Percentiles rank a stretch among this genome's conserved stretches.
Evolutionary conservation across 352 stramenopile species (phyloP).

Genomic region (Phytophthora melonis): DNA sequence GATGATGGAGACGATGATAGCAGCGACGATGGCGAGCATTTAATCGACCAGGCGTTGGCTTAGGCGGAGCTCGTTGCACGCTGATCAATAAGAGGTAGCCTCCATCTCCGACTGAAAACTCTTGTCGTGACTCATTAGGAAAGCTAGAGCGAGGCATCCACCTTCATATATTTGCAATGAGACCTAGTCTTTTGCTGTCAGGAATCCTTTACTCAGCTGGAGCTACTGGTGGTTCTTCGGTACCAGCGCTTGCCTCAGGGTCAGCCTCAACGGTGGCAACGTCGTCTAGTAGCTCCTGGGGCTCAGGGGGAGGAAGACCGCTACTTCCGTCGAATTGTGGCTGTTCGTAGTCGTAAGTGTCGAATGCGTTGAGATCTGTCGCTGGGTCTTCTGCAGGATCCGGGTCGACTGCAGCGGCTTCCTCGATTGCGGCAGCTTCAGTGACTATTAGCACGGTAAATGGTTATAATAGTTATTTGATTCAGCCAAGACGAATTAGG

Average conservation of each 20-base stretch:
- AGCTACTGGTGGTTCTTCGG: background rate
- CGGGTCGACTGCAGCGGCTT: background rate
- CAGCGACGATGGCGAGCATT: conserved; percentile 46
- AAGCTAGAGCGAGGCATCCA: conserved; percentile 15
- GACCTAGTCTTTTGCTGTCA: conserved; percentile 11
- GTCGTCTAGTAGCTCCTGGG: conserved; percentile 9
- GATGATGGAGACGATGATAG: conserved; percentile 44
- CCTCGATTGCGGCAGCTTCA: background rate
- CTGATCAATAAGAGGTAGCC: conserved; percentile 13
- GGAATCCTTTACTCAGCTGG: conserved; percentile 14
- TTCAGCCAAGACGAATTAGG: background rate
- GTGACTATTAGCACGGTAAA: background rate
- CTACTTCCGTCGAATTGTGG: conserved; percentile 24
- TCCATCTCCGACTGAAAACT: conserved; percentile 4
- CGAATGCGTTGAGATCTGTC: conserved; percentile 38
- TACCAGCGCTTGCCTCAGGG: background rate
- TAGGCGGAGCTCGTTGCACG: conserved; percentile 18
- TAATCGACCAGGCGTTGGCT: conserved; percentile 43
- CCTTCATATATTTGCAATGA: conserved; percentile 32
- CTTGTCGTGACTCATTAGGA: conserved; percentile 9
- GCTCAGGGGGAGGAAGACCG: conserved; percentile 29
- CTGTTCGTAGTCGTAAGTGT: conserved; percentile 34
- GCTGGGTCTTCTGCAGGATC: background rate
- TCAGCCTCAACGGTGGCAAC: background rate
- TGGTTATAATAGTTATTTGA: background rate